Conservation (phyloP, 2,329 filamentous ascomycete genomes). For the Pyrenochaeta sp. region DNA sequence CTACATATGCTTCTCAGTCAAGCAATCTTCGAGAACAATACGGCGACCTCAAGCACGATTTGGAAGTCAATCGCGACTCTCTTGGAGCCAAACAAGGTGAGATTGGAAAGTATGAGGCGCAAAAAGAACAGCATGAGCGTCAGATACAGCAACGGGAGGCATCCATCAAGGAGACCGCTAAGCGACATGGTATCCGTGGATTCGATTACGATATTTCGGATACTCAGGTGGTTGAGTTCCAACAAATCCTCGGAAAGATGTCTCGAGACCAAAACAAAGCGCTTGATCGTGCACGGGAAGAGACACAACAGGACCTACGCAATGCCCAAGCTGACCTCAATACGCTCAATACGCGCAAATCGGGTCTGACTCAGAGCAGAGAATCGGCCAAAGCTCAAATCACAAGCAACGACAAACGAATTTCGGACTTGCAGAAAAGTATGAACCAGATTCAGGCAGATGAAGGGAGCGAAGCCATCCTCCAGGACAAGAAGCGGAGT, state of each 20-base stretch:
- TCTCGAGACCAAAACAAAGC: slow-evolving; percentile 80
- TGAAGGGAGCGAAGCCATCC: slow-evolving; percentile 80
- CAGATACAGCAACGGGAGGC: slow-evolving; percentile 75
- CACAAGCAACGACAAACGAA: slow-evolving; percentile 74
- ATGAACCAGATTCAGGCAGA: slow-evolving; percentile 80
- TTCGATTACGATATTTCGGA: slow-evolving; percentile 83
- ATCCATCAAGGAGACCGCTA: slow-evolving; percentile 80
- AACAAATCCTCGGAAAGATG: slow-evolving; percentile 77
- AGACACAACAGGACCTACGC: slow-evolving; percentile 77
- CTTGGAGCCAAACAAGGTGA: slow-evolving; percentile 64
- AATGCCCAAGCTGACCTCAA: slow-evolving; percentile 76
- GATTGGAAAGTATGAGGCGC: slow-evolving; percentile 80
- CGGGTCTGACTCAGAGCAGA: slow-evolving; percentile 76
- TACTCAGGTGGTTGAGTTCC: slow-evolving; percentile 76
- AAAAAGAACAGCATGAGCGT: slow-evolving; percentile 86
- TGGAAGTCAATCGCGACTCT: slow-evolving; percentile 56
- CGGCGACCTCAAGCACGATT: slow-evolving; percentile 64
- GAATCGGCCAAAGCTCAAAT: slow-evolving; percentile 78
- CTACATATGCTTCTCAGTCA: slow-evolving; percentile 70
- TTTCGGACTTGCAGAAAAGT: slow-evolving; percentile 70
- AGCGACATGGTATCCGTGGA: slow-evolving; percentile 80
- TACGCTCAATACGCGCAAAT: slow-evolving; percentile 76
- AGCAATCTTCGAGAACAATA: slow-evolving; percentile 71
- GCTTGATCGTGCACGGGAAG: slow-evolving; percentile 76
- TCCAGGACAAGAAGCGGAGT: slow-evolving; percentile 78